A percentile compares a stretch with the other conserved stretches of the same genome.
Evolutionary conservation across 441 rosid species (phyloP).

Genomic region (Adansonia gregorii): DNA sequence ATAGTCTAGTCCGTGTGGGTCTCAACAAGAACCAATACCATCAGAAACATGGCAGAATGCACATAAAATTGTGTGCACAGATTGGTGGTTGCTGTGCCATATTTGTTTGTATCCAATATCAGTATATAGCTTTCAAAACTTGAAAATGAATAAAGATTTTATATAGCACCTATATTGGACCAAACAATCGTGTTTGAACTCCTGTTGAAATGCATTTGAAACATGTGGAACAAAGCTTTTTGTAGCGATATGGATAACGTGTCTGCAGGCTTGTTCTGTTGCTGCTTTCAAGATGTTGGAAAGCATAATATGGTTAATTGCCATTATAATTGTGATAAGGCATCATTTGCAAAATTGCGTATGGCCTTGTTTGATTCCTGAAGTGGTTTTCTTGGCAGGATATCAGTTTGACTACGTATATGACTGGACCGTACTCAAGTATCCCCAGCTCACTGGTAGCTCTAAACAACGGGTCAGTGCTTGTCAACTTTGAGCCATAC

Average conservation of each 20-base stretch:
- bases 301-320: constrained; percentile 4
- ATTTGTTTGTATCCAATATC: neutral
- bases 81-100: constrained; percentile 7
- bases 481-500: constrained; percentile 15
- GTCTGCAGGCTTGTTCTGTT: neutral
- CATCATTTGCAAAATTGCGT: neutral
- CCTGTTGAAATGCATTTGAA: constrained; percentile 15
- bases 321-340: neutral
- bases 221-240: neutral
- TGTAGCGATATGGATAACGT: neutral
- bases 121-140: neutral
- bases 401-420: constrained; percentile 78
- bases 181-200: neutral
- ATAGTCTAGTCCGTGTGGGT: neutral
- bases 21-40: neutral
- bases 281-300: constrained; percentile 22
- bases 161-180: neutral
- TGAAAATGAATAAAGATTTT: constrained; percentile 18
- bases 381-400: constrained; percentile 44
- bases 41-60: neutral
- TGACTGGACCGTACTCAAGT: constrained; percentile 80
- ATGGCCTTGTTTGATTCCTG: neutral
- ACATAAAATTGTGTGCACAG: constrained; percentile 1
- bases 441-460: constrained; percentile 64
- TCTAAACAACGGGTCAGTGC: constrained; percentile 62